Percentiles rank a stretch among this genome's conserved stretches.
Conservation (phyloP, 2,329 filamentous ascomycete genomes). For the Aspergillus luchuensis region DNA sequence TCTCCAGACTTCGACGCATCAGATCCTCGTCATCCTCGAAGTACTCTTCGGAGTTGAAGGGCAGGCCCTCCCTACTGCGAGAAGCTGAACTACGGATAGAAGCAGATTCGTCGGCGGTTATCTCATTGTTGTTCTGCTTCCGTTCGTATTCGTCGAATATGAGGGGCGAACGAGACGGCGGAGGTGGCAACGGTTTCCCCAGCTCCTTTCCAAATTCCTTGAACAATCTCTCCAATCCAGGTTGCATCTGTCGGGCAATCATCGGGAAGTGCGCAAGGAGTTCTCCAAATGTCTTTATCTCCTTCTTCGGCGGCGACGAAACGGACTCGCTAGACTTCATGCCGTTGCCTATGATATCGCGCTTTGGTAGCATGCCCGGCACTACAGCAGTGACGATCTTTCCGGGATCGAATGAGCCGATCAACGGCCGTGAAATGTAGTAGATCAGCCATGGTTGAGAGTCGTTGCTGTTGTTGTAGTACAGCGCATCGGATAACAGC, state of each 20-base stretch:
- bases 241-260: slow-evolving; percentile 95
- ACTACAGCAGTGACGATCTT: slow-evolving; percentile 68
- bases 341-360: slow-evolving; percentile 21
- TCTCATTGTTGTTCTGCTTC: slow-evolving; percentile 30
- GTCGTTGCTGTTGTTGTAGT: slow-evolving; percentile 86
- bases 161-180: slow-evolving; percentile 56
- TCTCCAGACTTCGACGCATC: slow-evolving; percentile 86
- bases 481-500: slow-evolving; percentile 78
- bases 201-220: slow-evolving; percentile 84
- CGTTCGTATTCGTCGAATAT: slow-evolving; percentile 60
- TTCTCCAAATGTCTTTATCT: slow-evolving; percentile 87
- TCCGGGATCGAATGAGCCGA: slow-evolving; percentile 78
- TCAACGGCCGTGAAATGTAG: slow-evolving; percentile 86
- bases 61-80: slow-evolving; percentile 42
- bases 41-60: slow-evolving; percentile 66
- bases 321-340: slow-evolving; percentile 38
- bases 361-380: slow-evolving; percentile 44
- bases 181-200: slow-evolving; percentile 78
- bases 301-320: slow-evolving; percentile 67
- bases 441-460: slow-evolving; percentile 94
- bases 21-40: slow-evolving; percentile 88
- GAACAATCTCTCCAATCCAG: slow-evolving; percentile 84
- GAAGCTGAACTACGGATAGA: slow-evolving; percentile 39
- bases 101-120: slow-evolving; percentile 43
- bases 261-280: slow-evolving; percentile 89